These are phyloP conservation scores for Ilyonectria mors-panacis DNA, from an alignment of 2,329 filamentous ascomycete genomes.

Conservation along the genomic window DNA sequence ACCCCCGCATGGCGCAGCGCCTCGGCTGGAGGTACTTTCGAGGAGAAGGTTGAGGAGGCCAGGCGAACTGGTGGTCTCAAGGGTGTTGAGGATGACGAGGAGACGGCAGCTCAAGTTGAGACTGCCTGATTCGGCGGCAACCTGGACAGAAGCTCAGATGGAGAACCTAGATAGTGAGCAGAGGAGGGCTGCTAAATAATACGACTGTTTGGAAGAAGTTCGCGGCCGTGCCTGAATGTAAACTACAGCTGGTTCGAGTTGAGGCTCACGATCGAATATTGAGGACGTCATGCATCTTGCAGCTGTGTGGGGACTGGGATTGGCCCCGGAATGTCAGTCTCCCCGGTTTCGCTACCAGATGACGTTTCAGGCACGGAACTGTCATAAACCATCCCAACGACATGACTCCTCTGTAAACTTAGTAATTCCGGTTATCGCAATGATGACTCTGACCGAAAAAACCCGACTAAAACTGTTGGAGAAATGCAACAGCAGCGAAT, in stretches of 20 bases:
- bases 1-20: conserved; percentile 43
- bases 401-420: too few relatives aligned
- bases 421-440: not conserved
- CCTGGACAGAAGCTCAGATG: not conserved
- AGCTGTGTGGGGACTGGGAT: too few relatives aligned
- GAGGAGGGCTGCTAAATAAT: not conserved
- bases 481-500: not conserved
- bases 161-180: not conserved
- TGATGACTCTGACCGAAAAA: not conserved
- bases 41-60: conserved; percentile 38
- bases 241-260: not conserved
- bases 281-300: too few relatives aligned
- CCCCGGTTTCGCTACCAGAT: too few relatives aligned
- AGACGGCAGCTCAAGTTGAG: conserved; percentile 38
- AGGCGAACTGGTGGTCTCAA: conserved; percentile 41
- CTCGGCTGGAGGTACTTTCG: conserved; percentile 31
- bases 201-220: not conserved
- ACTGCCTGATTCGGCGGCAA: conserved; percentile 26
- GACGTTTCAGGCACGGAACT: too few relatives aligned
- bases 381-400: too few relatives aligned
- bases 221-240: not conserved
- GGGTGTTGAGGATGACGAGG: conserved; percentile 31
- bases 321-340: too few relatives aligned
- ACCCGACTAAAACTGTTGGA: not conserved
- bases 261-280: too few relatives aligned